A percentile compares a stretch with the other conserved stretches of the same genome.
phyloP scores from a whole-genome alignment of 441 rosid species.

The Hura crepitans region DNA sequence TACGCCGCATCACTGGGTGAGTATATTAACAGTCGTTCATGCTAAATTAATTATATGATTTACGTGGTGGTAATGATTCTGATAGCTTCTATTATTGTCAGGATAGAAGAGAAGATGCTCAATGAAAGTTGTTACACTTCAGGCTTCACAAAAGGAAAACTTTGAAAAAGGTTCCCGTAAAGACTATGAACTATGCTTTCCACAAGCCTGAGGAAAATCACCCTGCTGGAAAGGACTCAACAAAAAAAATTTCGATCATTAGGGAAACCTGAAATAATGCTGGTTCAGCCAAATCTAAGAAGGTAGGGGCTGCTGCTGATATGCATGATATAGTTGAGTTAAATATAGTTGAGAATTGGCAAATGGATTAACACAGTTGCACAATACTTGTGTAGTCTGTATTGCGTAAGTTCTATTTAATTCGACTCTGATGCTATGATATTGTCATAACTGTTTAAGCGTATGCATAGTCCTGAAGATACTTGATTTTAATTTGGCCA shows the following conservation, averaged over 20 bases:
- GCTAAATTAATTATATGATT: background rate
- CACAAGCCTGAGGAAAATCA: conserved; percentile 95
- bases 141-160: conserved; percentile 88
- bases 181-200: conserved; percentile 61
- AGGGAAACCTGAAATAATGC: conserved; percentile 85
- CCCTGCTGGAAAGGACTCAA: conserved; percentile 90
- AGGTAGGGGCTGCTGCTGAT: conserved; percentile 43
- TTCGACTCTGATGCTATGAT: background rate
- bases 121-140: conserved; percentile 75
- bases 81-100: conserved; percentile 33
- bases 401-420: background rate
- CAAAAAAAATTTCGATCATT: conserved; percentile 79
- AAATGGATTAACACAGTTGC: background rate
- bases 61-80: conserved; percentile 18
- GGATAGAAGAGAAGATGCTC: conserved; percentile 98
- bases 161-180: conserved; percentile 64
- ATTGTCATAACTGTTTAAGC: too few relatives aligned
- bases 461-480: too few relatives aligned
- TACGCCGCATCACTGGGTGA: conserved; percentile 98
- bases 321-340: background rate
- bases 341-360: background rate
- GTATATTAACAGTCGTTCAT: conserved; percentile 13
- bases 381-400: background rate
- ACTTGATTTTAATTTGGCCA: background rate
- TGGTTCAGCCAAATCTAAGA: conserved; percentile 79